phyloP scores from a whole-genome alignment of 768 basidiomycete genomes.

The Gloeophyllum trabeum region DNA sequence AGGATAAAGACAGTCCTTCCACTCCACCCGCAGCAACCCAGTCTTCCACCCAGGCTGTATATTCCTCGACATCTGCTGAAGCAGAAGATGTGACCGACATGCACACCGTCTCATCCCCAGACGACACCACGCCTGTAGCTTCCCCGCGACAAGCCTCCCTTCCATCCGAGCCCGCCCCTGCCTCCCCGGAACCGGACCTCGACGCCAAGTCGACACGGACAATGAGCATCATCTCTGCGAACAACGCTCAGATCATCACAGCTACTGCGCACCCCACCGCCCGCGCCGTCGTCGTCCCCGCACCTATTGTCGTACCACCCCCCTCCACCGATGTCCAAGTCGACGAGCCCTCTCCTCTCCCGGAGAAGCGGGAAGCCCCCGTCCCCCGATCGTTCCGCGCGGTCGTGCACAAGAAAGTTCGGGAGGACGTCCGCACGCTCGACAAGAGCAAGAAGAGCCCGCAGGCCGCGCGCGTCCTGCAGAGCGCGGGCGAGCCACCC shows the following conservation, averaged over 20 bases:
- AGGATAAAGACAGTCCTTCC: too few species aligned
- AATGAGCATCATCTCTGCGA: background rate
- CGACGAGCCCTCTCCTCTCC: background rate
- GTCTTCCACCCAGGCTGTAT: too few species aligned
- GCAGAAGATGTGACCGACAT: too few species aligned
- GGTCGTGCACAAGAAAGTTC: conserved; percentile 19
- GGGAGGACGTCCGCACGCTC: conserved; percentile 6
- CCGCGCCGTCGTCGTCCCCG: background rate
- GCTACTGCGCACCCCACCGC: background rate
- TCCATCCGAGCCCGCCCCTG: background rate
- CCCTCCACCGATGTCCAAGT: background rate
- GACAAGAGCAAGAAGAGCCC: conserved; percentile 14
- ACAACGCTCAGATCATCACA: background rate
- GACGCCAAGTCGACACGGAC: background rate
- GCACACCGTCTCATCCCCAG: too few species aligned
- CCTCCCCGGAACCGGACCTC: background rate
- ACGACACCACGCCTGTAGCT: background rate
- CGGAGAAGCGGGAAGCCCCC: background rate
- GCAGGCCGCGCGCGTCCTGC: conserved; percentile 15
- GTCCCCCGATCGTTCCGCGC: conserved; percentile 17
- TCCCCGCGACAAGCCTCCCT: background rate
- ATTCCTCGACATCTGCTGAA: too few species aligned
- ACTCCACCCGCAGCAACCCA: too few species aligned
- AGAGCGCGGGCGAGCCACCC: conserved; percentile 21
- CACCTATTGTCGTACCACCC: background rate